Conservation (phyloP, 176 grass and related monocot species). For the Thinopyrum elongatum region DNA sequence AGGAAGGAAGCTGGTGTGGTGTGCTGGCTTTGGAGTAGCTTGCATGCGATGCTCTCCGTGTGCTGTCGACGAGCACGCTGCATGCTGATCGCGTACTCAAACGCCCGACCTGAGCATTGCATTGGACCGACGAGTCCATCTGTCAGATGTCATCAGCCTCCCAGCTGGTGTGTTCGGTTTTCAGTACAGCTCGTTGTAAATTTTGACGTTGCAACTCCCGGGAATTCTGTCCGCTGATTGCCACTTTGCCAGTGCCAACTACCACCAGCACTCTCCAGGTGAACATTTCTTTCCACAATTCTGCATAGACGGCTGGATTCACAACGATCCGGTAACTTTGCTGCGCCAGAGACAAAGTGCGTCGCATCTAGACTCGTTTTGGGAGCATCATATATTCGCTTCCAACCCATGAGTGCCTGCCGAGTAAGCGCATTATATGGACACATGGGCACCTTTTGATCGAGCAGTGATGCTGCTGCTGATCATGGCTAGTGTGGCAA, state of each 20-base stretch:
- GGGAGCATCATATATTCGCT: slow-evolving; percentile 19
- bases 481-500: background rate
- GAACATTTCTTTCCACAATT: background rate
- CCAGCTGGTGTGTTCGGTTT: background rate
- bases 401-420: slow-evolving; percentile 20
- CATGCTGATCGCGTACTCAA: too few relatives aligned
- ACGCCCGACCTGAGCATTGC: background rate
- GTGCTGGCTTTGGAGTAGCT: background rate
- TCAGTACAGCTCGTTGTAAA: background rate
- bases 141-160: background rate
- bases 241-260: background rate
- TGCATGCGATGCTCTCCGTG: background rate
- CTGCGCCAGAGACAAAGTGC: background rate
- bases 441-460: slow-evolving; percentile 12
- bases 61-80: background rate
- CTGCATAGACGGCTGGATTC: background rate
- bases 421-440: slow-evolving; percentile 51
- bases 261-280: background rate
- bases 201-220: background rate
- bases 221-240: background rate
- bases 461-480: background rate
- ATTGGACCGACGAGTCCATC: background rate
- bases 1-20: background rate
- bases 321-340: background rate
- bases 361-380: slow-evolving; percentile 29